Base-by-base conservation (phyloP, 2,329 filamentous ascomycete species). In the Fusarium dimerum region DNA sequence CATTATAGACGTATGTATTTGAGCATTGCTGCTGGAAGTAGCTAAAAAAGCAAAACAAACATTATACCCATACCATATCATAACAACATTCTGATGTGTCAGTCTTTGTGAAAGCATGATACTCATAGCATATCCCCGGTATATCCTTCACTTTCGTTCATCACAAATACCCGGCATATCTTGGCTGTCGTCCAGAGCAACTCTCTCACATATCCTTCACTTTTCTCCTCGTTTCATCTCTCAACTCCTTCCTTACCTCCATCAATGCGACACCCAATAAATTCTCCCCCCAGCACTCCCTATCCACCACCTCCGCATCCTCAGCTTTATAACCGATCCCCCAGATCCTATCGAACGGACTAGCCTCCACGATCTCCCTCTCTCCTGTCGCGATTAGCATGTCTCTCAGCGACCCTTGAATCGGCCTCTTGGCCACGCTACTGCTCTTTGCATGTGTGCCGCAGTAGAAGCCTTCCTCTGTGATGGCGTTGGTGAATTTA, bases 321-420 rank as follows among this genome's bases (percentile, higher is more conserved):
- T 69, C 71, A 8, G 76, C 79, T 3, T 63, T 71, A 60, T 82
- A 87, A 6, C 87, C 86, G 43, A 89, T 73, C 2, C 86, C 86
- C 87, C 86, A 89, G 48, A 88, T 79, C 6, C 75, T 64, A 71
- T 89, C 86, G 52, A 68, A 74, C 11, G 84, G 81, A 52, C 78
- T 78, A 32, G 83, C 83, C 71, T 87, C 85, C 2, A 88, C 82
- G 18, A 89, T 63, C 67, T 86, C 79, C 43, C 79, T 71, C 6
- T 83, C 77, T 0, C 80, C 83, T 2, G 87, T 89, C 8, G 65
- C 74, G 41, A 88, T 66, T 55, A 90, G 63, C 69, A 73, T 66
- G 29, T 67, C 69, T 45, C 68, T 72, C 59, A 88, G 65, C 15
- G 71, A 70, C 6, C 68, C 66, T 3, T 76, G 71, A 62, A 67